Base-by-base conservation (phyloP, 2,329 filamentous ascomycete species). In the Colletotrichum endophyticum region DNA sequence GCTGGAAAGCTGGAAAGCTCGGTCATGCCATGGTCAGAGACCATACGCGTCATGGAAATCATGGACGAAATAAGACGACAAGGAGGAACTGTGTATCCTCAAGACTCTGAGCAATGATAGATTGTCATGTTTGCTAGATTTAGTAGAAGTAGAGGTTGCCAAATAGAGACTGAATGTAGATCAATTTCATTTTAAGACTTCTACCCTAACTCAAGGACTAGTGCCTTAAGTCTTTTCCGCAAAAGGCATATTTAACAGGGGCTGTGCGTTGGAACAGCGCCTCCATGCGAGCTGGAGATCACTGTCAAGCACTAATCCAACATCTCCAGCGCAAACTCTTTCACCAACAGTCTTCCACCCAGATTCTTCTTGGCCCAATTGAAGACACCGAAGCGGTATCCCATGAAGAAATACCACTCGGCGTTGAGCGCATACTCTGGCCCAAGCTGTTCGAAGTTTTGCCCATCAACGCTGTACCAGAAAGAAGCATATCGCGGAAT, bases 321-420 rank as follows among this genome's bases (percentile, higher is more conserved):
- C 44, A 22, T 53, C n/a, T 53, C 44, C 11, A 53, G 44, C n/a
- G 11, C 11, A 53, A 53, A 53, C 8, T 53, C 44, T 15, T 59
- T n/a, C 3, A 30, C 56, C 56, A 59, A 28, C 2, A 59, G 16
- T 0, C 15, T 27, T 16, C 80, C 80, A 5, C 80, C 80, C 12
- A 81, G 44, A 6, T 59, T 36, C 56, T 82, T 82, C 2, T 88
- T 89, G 0, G 88, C 88, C 80, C 83, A 87, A 77, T 89, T 89
- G 75, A 90, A 90, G 6, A 89, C 85, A 0, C 84, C 88, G 78
- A 83, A 90, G 1, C 88, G 83, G 77, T 89, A 89, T 0, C 86
- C 88, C 78, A 88, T 85, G 70, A 88, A 90, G 80, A 85, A 87
- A 8, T 82, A 72, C 87, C 87, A 89, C 19, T 83, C 80, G 13